A percentile compares a stretch with the other conserved stretches of the same genome.
Evolutionary conservation across 176 grass and related monocot species (phyloP).

Genomic region (Leersia perrieri): DNA sequence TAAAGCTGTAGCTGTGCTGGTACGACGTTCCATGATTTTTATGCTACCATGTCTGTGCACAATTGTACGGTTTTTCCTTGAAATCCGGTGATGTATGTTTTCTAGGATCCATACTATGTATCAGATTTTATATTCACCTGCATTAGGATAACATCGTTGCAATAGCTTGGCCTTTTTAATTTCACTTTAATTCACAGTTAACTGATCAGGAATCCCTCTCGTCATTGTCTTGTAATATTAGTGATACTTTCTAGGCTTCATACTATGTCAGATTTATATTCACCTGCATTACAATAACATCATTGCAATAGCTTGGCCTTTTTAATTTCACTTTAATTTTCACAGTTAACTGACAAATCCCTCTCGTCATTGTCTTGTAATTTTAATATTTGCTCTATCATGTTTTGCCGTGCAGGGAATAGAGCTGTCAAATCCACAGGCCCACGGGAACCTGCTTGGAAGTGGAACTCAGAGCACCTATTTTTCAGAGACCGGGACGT

Average conservation of each 20-base stretch:
- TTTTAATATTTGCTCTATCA: neutral
- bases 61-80: neutral
- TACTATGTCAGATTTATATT: neutral
- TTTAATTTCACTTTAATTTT: neutral
- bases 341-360: neutral
- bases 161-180: neutral
- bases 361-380: neutral
- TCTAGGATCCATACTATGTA: neutral
- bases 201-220: neutral
- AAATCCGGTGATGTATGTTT: neutral
- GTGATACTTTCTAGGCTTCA: neutral
- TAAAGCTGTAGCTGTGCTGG: too few species aligned
- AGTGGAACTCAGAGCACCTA: slow-evolving; percentile 81
- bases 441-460: slow-evolving; percentile 63
- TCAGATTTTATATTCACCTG: neutral
- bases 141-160: neutral
- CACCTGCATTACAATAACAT: neutral
- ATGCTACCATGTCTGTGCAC: neutral
- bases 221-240: neutral
- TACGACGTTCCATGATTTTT: too few species aligned
- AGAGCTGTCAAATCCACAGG: slow-evolving; percentile 74
- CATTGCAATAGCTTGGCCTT: neutral
- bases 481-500: slow-evolving; percentile 75
- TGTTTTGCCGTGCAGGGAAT: slow-evolving; percentile 48
- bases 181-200: neutral